phyloP scores from a whole-genome alignment of 140 eudicot species.

The Stevia rebaudiana region DNA sequence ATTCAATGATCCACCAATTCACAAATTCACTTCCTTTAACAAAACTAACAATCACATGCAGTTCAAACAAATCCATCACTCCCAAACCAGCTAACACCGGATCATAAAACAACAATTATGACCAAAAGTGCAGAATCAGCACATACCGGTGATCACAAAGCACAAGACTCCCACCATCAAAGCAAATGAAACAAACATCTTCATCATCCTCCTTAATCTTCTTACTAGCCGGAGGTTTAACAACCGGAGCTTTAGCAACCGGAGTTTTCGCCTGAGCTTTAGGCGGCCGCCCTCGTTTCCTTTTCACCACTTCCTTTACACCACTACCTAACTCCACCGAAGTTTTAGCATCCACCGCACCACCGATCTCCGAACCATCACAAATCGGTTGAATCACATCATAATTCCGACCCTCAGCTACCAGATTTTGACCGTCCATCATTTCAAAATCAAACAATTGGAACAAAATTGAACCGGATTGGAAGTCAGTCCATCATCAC shows the following conservation, averaged over 20 bases:
- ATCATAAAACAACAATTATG: background rate
- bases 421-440: constrained; percentile 22
- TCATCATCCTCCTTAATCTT: constrained; percentile 50
- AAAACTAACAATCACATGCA: constrained; percentile 11
- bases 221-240: constrained; percentile 32
- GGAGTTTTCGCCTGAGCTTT: constrained; percentile 33
- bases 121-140: background rate
- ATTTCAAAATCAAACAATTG: constrained; percentile 5
- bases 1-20: background rate
- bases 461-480: constrained; percentile 10
- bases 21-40: background rate
- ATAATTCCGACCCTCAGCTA: constrained; percentile 1
- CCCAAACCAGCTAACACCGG: background rate
- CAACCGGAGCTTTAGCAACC: constrained; percentile 10
- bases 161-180: constrained; percentile 91
- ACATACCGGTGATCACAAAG: constrained; percentile 88
- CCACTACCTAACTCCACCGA: constrained; percentile 25
- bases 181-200: constrained; percentile 93
- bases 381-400: constrained; percentile 22
- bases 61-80: background rate
- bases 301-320: constrained; percentile 24
- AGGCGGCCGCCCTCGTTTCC: constrained; percentile 83
- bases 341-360: constrained; percentile 18
- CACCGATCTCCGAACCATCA: constrained; percentile 30
- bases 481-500: background rate